phyloP scores from a whole-genome alignment of 2,329 filamentous ascomycete species.

The Daldinia sp. region DNA sequence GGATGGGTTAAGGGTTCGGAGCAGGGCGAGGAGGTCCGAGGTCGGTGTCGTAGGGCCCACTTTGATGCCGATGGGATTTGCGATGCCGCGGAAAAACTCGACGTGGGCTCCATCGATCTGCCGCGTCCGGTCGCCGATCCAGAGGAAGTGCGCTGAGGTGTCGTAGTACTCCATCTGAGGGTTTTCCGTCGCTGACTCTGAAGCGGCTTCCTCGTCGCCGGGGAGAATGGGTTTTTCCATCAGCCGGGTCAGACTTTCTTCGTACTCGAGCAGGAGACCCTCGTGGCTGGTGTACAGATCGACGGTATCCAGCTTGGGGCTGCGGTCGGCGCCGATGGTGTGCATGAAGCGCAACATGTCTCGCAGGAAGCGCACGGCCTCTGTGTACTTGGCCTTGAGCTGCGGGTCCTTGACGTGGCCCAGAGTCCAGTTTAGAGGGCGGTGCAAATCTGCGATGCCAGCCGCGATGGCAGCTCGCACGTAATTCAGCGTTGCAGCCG shows the following conservation, averaged over 20 bases:
- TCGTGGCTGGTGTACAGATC: constrained; percentile 97
- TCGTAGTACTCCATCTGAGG: constrained; percentile 79
- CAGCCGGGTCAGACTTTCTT: constrained; percentile 82
- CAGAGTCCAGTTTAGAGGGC: constrained; percentile 92
- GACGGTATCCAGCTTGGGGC: constrained; percentile 85
- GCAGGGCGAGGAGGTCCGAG: constrained; percentile 77
- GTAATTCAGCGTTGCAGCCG: constrained; percentile 93
- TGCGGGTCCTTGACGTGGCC: constrained; percentile 87
- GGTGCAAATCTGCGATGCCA: constrained; percentile 92
- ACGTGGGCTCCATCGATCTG: constrained; percentile 94
- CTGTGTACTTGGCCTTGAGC: constrained; percentile 85
- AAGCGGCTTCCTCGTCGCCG: constrained; percentile 40
- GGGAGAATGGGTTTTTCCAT: constrained; percentile 68
- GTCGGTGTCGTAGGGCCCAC: constrained; percentile 86
- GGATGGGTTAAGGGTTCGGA: constrained; percentile 84
- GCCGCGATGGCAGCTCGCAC: constrained; percentile 83
- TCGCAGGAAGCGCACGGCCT: constrained; percentile 84
- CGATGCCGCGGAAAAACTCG: constrained; percentile 95
- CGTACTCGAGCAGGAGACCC: constrained; percentile 92
- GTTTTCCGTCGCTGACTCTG: constrained; percentile 25
- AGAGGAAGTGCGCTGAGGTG: constrained; percentile 95
- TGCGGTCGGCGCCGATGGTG: constrained; percentile 88
- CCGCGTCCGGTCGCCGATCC: constrained; percentile 96
- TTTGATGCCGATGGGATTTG: constrained; percentile 96
- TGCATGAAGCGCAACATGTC: constrained; percentile 94